Evolutionary conservation across 306 rosid species (phyloP), one percentile per base, ranked within the genome.

Genomic region (Fagus crenata): DNA sequence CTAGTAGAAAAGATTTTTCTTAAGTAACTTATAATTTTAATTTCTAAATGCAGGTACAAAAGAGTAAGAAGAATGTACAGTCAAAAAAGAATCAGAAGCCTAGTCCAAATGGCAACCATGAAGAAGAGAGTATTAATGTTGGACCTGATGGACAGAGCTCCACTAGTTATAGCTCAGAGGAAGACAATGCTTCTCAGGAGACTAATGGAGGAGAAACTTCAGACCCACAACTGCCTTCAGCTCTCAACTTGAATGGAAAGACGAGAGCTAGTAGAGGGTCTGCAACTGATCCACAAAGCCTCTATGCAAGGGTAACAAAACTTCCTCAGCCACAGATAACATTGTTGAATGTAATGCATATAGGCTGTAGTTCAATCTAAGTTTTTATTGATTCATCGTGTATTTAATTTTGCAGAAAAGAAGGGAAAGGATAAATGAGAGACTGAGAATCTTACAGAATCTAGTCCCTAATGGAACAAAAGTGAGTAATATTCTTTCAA

Each of bases 211-310:
- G 86, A 54, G 81, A 81, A 4, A 75, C 75, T 79, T 84, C 88
- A 2, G 88, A 59, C n/a, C 81, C 85, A 43, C 86, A 86, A 69
- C 53, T 89, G 18, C 60, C 65, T 13, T 78, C 68, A 14, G 65
- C 82, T 58, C 86, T 81, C 18, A 86, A 85, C 83, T 54, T 80
- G 79, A 89, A 67, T 77, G 93, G 92, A 17, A 95, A 92, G 59
- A 71, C 88, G 13, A 89, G 97, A 82, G 88, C 97, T 32, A 88
- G 88, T 65, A 86, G 97, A 71, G 97, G 99, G 33, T 85, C 99
- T 3, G 97, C 99, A 37, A 88, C 99, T 31, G 99, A 95, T 88
- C 97, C 97, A 18, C 99, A 95, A 67, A 95, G 97, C 73, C 91
- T 95, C 3, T 95, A 95, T 80, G 99, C 99, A 69, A 95, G 96